These are phyloP conservation scores for Paralagenidium karlingii DNA, from an alignment of 352 stramenopile genomes.

Conservation along the genomic window DNA sequence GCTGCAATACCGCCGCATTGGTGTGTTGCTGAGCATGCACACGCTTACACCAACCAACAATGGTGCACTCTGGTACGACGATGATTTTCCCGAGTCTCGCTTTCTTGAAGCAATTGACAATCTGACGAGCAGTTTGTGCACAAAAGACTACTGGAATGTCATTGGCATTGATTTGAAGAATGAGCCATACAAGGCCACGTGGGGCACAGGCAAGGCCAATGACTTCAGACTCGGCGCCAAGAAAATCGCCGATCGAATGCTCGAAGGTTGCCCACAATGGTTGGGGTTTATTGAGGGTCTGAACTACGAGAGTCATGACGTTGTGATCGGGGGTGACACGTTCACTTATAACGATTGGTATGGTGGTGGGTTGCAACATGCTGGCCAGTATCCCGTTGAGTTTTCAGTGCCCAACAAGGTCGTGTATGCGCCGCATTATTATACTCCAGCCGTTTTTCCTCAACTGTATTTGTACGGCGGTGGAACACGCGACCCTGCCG, in stretches of 20 bases:
- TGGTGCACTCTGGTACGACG: conserved; percentile 44
- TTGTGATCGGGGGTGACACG: conserved; percentile 42
- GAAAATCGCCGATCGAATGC: conserved; percentile 48
- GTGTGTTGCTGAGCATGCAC: conserved; percentile 59
- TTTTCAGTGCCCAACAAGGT: conserved; percentile 51
- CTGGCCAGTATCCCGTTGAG: conserved; percentile 46
- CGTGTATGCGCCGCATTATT: conserved; percentile 74
- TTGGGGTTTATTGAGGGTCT: conserved; percentile 60
- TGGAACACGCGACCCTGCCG: conserved; percentile 19
- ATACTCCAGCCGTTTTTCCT: conserved; percentile 67
- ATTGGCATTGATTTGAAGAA: conserved; percentile 64
- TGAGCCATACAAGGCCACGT: conserved; percentile 43
- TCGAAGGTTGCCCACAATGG: conserved; percentile 64
- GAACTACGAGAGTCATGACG: conserved; percentile 23
- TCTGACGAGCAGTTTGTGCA: conserved; percentile 42
- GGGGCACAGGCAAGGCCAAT: conserved; percentile 17
- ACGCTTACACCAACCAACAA: conserved; percentile 27
- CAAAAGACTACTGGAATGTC: conserved; percentile 48
- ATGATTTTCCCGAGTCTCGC: conserved; percentile 24
- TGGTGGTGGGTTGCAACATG: conserved; percentile 70
- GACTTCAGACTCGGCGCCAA: conserved; percentile 45
- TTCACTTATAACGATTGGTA: conserved; percentile 73
- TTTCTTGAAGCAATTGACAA: conserved; percentile 40
- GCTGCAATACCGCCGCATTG: conserved; percentile 45
- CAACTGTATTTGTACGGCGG: conserved; percentile 62